Conservation (phyloP, 2,329 filamentous ascomycete species). For the Metarhizium brunneum region DNA sequence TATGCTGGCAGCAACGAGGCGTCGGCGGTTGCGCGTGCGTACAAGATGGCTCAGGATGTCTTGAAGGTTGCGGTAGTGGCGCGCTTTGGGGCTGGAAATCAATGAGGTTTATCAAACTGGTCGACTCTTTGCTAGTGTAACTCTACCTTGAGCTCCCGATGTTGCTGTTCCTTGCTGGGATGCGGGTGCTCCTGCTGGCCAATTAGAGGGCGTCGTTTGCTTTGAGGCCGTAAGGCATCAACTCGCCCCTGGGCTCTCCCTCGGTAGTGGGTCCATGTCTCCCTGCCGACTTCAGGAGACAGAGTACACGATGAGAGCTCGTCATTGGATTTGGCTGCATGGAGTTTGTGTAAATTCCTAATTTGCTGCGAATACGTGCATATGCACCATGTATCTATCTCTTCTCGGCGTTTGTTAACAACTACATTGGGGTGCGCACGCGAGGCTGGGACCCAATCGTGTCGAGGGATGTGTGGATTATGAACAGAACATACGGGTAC, state of each 20-base stretch:
- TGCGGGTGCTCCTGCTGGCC: constrained; percentile 10
- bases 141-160: constrained; percentile 10
- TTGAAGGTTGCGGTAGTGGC: not conserved
- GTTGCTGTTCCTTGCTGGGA: constrained; percentile 7
- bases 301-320: no score
- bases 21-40: not conserved
- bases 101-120: constrained; percentile 1
- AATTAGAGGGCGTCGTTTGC: constrained; percentile 16
- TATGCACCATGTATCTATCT: no score
- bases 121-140: not conserved
- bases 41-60: not conserved
- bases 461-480: no score
- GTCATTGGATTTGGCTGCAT: no score
- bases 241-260: constrained; percentile 4
- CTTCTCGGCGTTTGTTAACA: no score
- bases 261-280: no score
- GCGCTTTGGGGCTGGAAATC: not conserved
- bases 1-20: not conserved
- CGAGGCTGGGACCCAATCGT: no score
- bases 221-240: constrained; percentile 30
- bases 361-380: no score
- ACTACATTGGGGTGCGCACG: no score
- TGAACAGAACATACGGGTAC: no score
- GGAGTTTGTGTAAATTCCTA: no score
- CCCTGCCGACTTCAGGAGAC: no score